Base-by-base conservation (phyloP, 345 rosid species). In the Punica granatum region DNA sequence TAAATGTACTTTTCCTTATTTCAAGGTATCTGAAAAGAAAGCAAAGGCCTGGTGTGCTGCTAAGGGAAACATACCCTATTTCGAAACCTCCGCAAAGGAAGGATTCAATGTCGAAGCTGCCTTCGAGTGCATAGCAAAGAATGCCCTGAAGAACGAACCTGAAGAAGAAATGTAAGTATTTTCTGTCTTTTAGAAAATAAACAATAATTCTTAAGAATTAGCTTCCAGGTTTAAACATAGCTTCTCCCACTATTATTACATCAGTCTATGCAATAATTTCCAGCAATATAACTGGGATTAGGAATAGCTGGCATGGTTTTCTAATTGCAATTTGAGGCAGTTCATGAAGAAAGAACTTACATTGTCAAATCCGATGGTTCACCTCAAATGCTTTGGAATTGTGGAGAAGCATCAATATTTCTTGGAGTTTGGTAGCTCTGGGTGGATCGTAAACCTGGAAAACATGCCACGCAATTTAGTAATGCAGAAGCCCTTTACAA, bases 31-130 rank as follows among this genome's bases (percentile, higher is more conserved):
- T 37, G 95, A 90, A 82, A 92, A 92, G 76, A 92, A 90, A 74
- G 95, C 90, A 1, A 90, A 86, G 82, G 92, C 96, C 48, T 90
- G 98, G 95, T 90, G 96, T 83, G 92, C 96, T n/a, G 85, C 96
- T 10, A 92, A 85, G 75, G 95, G 95, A 66, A 89, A 85, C 81
- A 92, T 92, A 58, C 96, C 96, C 54, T 90, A 92, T 71, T 92
- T 90, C 35, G 96, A 92, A 80, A 92, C 98, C 35, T 90, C 96
- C 0, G 98, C 98, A 0, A 90, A 90, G 74, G 98, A 92, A 81
- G 98, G 98, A 25, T 79, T 86, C 73, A 92, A 92, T 14, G 96
- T 92, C 21, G 98, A 92, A 67, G 92, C 79, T 14, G 94, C 94
- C 72, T 92, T 92, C 51, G 81, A 86, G 73, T 83, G 90, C 70